Evolutionary conservation across 257 asterid genomes (phyloP).

Genomic region (Hygrophila difformis): DNA sequence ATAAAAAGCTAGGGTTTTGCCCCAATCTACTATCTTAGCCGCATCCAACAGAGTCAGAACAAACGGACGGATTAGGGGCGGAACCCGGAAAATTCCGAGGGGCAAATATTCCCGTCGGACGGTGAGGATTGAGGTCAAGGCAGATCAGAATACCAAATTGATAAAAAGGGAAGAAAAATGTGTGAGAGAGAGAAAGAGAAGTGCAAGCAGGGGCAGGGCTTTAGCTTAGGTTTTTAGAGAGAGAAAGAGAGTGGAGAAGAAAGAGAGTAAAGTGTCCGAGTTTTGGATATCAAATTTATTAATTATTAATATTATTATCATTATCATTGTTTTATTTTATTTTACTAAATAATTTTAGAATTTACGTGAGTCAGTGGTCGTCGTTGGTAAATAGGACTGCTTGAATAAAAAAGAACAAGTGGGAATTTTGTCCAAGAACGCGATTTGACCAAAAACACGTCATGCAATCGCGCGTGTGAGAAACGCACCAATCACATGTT

Average conservation of each 20-base stretch:
- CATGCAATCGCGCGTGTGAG: not conserved
- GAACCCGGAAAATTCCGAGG: not conserved
- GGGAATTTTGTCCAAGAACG: constrained; percentile 34
- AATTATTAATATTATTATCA: not conserved
- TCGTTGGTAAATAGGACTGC: no score
- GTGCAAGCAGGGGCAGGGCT: constrained; percentile 21
- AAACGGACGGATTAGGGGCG: not conserved
- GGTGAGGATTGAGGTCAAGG: constrained; percentile 28
- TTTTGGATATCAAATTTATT: constrained; percentile 28
- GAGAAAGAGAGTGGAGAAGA: constrained; percentile 18
- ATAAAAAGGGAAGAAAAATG: constrained; percentile 12
- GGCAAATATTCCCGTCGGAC: constrained; percentile 13
- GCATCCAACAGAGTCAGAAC: constrained; percentile 17
- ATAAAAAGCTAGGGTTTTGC: constrained; percentile 36
- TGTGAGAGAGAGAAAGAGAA: constrained; percentile 6
- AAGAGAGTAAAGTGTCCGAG: constrained; percentile 32
- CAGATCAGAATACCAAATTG: constrained; percentile 14
- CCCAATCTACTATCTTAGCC: constrained; percentile 28
- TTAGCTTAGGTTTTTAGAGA: constrained; percentile 28
- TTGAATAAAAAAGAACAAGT: constrained; percentile 35
- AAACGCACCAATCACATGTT: constrained; percentile 16
- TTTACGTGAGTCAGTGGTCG: constrained; percentile 25
- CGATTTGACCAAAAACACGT: not conserved
- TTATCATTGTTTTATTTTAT: no score
- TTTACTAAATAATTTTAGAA: no score